Base-by-base conservation (phyloP, 2,329 filamentous ascomycete species). In the Trichoderma breve region DNA sequence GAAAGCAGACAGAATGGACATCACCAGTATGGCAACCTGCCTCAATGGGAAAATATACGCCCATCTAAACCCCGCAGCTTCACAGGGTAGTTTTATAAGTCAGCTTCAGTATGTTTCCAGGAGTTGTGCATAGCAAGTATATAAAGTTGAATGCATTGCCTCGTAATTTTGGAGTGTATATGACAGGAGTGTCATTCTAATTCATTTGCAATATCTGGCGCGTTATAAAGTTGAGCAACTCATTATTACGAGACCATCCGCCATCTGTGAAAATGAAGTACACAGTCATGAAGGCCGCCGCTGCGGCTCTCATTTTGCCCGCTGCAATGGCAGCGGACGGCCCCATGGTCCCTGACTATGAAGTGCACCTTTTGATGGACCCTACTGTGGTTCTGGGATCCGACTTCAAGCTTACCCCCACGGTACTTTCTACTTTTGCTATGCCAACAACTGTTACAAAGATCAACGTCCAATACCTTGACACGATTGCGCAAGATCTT, bases 401-500 rank as follows among this genome's bases (percentile, higher is more conserved):
- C 55, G 39, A 51, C 55, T 69, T 69, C 66, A 69, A 61, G n/a
- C 66, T 69, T 21, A 69, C 28, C 8, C 55, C 66, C 14, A 69
- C 66, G 14, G 66, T 69, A 1, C 66, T 69, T 18, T 69, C 66
- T 4, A 34, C 66, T 5, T 69, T 69, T 61, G 55, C 66, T 12
- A 69, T 69, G 66, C 66, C 66, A 12, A 69, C 66, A 34, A 69
- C 66, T 7, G 55, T 69, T 7, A 69, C 66, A 11, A 69, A 69
- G 66, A 69, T 69, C 55, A 69, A 69, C 14, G 66, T 69, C 3
- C 66, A 69, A 11, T 69, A 69, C 18, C 57, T 69, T 24, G 66
- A 69, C 15, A 69, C 66, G n/a, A 18, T 26, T 30, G 15, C 55
- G 9, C 55, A 69, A 21, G 66, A 69, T n/a, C 15, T 69, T 26